Evolutionary conservation across 768 basidiomycete genomes (phyloP).

Genomic region (Suillus ampliporus): DNA sequence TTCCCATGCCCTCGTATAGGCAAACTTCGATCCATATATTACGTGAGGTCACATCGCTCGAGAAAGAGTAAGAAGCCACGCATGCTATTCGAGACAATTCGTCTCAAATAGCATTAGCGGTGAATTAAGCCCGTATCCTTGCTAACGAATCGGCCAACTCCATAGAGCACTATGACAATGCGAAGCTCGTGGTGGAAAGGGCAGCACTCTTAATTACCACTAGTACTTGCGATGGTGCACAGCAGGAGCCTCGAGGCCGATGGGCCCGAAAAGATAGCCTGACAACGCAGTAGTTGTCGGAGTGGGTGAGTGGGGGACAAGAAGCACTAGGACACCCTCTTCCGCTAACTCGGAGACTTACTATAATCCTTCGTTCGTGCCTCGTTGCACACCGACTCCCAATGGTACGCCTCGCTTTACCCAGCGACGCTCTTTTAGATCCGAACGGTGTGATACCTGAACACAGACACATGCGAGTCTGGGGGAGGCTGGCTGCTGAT

Average conservation of each 20-base stretch:
- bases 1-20: not conserved
- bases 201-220: not conserved
- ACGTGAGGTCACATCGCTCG: not conserved
- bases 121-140: too few relatives aligned
- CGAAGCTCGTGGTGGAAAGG: too few relatives aligned
- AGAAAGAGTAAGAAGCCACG: not conserved
- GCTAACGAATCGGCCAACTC: too few relatives aligned
- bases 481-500: too few relatives aligned
- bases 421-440: not conserved
- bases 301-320: not conserved
- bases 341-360: not conserved
- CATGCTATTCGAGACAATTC: not conserved
- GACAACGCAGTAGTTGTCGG: not conserved
- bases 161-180: too few relatives aligned
- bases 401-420: not conserved
- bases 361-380: not conserved
- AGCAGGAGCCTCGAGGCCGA: not conserved
- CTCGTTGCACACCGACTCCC: not conserved
- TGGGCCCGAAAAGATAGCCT: not conserved
- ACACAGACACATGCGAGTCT: not conserved
- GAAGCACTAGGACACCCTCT: not conserved
- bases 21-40: too few relatives aligned
- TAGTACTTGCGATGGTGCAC: not conserved
- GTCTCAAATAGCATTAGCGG: too few relatives aligned
- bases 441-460: not conserved